phyloP scores from a whole-genome alignment of 2,329 filamentous ascomycete genomes.

The Monilinia polystroma region DNA sequence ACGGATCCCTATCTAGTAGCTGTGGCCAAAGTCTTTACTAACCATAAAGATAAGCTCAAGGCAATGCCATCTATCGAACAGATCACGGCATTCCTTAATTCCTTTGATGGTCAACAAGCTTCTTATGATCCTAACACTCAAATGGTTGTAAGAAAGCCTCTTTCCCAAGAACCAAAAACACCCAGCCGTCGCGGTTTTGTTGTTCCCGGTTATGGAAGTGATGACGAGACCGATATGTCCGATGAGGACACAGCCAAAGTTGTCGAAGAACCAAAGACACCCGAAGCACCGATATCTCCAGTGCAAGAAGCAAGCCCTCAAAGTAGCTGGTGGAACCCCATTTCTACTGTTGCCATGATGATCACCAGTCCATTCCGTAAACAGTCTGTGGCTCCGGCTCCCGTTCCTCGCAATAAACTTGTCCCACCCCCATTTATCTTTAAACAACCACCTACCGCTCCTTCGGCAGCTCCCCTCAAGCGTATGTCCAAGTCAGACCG shows the following conservation, averaged over 20 bases:
- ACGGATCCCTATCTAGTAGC: slow-evolving; percentile 24
- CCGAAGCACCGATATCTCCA: neutral
- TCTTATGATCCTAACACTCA: neutral
- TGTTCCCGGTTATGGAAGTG: slow-evolving; percentile 9
- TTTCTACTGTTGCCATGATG: slow-evolving; percentile 6
- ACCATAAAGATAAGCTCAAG: slow-evolving; percentile 16
- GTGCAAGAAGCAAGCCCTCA: slow-evolving; percentile 6
- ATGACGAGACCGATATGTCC: neutral
- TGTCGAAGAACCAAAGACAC: neutral
- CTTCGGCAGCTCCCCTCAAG: slow-evolving; percentile 5
- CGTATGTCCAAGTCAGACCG: slow-evolving; percentile 19
- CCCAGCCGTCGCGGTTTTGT: neutral
- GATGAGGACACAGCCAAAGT: neutral
- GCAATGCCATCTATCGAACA: slow-evolving; percentile 21
- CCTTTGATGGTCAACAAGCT: slow-evolving; percentile 12
- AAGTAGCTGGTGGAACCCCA: neutral
- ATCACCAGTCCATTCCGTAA: slow-evolving; percentile 18
- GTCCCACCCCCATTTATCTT: slow-evolving; percentile 13
- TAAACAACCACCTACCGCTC: slow-evolving; percentile 8
- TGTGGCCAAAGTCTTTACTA: slow-evolving; percentile 17
- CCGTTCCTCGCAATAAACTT: neutral
- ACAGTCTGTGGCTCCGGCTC: neutral
- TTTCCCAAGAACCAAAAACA: neutral
- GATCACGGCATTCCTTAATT: slow-evolving; percentile 21
- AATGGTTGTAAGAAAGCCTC: neutral